Evolutionary conservation across 1,284 basidiomycete genomes (phyloP).

Genomic region (Apiotrichum montevideense): DNA sequence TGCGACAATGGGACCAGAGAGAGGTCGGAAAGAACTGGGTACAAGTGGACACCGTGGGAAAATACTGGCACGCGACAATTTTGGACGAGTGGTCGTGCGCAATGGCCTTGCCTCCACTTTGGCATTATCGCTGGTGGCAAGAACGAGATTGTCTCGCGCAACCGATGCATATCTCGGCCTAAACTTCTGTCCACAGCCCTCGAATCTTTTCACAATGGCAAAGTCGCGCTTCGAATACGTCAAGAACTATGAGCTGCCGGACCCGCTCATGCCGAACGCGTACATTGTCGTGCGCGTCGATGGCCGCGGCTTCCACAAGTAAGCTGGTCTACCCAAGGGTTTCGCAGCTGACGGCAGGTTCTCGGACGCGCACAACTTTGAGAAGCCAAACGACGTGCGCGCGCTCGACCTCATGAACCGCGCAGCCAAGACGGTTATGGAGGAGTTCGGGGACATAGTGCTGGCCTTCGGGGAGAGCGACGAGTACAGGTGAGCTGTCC

Average conservation of each 20-base stretch:
- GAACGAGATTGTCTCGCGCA: background rate
- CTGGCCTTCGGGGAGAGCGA: constrained; percentile 94
- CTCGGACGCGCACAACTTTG: constrained; percentile 72
- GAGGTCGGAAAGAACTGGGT: no score
- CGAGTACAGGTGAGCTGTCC: constrained; percentile 71
- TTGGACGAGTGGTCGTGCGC: no score
- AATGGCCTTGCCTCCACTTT: no score
- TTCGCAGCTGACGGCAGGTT: constrained; percentile 55
- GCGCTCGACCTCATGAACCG: constrained; percentile 90
- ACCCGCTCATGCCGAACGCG: constrained; percentile 74
- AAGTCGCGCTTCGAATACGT: constrained; percentile 90
- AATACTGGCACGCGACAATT: no score
- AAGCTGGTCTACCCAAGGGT: constrained; percentile 20
- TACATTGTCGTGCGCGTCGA: constrained; percentile 85
- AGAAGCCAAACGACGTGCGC: constrained; percentile 83
- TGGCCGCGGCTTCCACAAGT: constrained; percentile 93
- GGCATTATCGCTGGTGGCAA: no score
- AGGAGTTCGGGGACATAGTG: constrained; percentile 71
- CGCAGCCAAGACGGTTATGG: constrained; percentile 76
- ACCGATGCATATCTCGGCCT: background rate
- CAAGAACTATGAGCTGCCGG: constrained; percentile 79
- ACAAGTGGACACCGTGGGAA: no score
- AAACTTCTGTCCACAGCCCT: no score
- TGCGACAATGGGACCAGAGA: no score
- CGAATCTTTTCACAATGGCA: constrained; percentile 58